A percentile compares a stretch with the other conserved stretches of the same genome.
Evolutionary conservation across 192 early-diverging fungal genomes (phyloP).

Genomic region (Coemansia biformis): DNA sequence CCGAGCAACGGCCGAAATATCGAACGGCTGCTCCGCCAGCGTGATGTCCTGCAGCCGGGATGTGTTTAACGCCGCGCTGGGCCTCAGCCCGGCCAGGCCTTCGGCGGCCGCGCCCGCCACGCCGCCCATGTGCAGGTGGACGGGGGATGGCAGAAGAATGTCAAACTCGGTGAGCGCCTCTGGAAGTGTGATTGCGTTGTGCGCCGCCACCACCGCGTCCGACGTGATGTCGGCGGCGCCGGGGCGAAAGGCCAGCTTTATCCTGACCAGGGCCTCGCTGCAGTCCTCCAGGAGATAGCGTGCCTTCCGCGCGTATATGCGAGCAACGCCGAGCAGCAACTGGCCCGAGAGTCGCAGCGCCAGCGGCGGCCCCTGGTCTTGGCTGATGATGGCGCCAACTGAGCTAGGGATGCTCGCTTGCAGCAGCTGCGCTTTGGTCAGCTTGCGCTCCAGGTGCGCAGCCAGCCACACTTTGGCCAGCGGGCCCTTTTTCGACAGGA

Average conservation of each 20-base stretch:
- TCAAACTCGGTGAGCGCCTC: constrained; percentile 89
- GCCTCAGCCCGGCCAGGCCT: constrained; percentile 22
- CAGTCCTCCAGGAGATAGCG: constrained; percentile 97
- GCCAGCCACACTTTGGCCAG: constrained; percentile 97
- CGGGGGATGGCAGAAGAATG: constrained; percentile 74
- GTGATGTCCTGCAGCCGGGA: constrained; percentile 72
- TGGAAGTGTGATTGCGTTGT: constrained; percentile 80
- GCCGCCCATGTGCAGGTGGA: constrained; percentile 25
- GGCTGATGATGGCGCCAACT: constrained; percentile 78
- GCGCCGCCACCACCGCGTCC: constrained; percentile 62
- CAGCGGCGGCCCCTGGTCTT: constrained; percentile 73
- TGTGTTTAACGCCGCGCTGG: constrained; percentile 41
- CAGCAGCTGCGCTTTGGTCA: constrained; percentile 89
- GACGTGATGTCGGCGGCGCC: constrained; percentile 83
- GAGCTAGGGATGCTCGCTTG: constrained; percentile 87
- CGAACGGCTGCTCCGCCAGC: constrained; percentile 54
- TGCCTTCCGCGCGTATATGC: constrained; percentile 95
- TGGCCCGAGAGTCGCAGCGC: constrained; percentile 94
- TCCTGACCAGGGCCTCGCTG: constrained; percentile 88
- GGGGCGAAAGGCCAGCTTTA: constrained; percentile 75
- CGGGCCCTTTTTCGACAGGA: constrained; percentile 78
- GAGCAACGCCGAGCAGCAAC: constrained; percentile 87
- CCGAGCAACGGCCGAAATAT: constrained; percentile 47
- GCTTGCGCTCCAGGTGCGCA: constrained; percentile 94
- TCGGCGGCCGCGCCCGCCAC: background rate